Percentiles rank a stretch among this genome's conserved stretches.
Conservation (phyloP, 2,329 filamentous ascomycete genomes). For the Kalmusia sp. region DNA sequence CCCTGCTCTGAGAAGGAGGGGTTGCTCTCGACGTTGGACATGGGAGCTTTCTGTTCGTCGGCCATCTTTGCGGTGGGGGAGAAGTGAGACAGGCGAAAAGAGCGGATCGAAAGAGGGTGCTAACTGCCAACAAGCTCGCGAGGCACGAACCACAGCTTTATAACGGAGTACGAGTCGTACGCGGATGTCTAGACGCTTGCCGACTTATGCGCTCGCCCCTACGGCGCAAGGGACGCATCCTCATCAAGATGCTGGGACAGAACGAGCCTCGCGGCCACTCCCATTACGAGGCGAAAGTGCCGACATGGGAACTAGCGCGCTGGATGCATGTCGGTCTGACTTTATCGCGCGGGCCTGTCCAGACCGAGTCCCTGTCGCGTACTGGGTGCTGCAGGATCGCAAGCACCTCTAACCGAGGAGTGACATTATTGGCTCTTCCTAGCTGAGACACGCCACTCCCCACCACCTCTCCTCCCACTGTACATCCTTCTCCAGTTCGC, state of each 20-base stretch:
- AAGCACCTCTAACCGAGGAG: slow-evolving; percentile 3
- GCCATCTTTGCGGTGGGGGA: slow-evolving; percentile 13
- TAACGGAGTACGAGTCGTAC: slow-evolving; percentile 1
- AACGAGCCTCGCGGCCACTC: slow-evolving; percentile 5
- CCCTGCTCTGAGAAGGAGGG: slow-evolving; percentile 14
- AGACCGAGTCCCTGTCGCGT: slow-evolving; percentile 5
- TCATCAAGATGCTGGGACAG: background rate
- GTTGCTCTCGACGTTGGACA: slow-evolving; percentile 14
- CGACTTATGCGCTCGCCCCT: slow-evolving; percentile 9
- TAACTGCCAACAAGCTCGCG: background rate
- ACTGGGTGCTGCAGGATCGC: slow-evolving; percentile 1
- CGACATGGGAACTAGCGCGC: slow-evolving; percentile 7
- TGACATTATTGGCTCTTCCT: slow-evolving; percentile 1
- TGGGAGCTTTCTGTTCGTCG: slow-evolving; percentile 14
- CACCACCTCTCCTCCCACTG: background rate
- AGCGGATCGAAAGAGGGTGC: background rate
- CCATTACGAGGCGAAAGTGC: slow-evolving; percentile 8
- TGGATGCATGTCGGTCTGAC: background rate
- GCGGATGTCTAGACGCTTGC: slow-evolving; percentile 9
- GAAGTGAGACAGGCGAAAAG: background rate
- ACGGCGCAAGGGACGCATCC: slow-evolving; percentile 8
- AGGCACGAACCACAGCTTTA: slow-evolving; percentile 9
- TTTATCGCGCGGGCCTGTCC: slow-evolving; percentile 1
- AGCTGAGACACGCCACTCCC: background rate
- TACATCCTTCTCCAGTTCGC: slow-evolving; percentile 1